Evolutionary conservation across 495 filamentous ascomycete species (phyloP), one percentile per base, ranked within the genome.

Genomic region (Hypoxylon crocopeplum): DNA sequence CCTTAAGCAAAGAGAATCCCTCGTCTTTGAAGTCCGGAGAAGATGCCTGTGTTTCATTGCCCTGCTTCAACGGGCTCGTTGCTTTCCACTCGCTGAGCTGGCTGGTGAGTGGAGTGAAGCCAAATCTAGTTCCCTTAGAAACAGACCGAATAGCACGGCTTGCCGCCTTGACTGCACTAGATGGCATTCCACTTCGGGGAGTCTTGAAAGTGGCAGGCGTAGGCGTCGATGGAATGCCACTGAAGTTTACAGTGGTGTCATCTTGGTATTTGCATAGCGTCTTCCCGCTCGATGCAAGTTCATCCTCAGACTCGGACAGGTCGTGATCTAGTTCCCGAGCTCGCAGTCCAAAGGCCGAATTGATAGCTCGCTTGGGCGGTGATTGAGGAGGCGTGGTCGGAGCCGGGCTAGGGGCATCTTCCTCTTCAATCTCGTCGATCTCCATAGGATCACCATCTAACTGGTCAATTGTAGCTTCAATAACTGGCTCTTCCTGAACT

Each of bases 31-130:
- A 33, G 72, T 78, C 41, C 66, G 64, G 32, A 67, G 75, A 46
- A 7, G 44, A 3, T 63, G 29, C 25, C 11, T 53, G 34, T 10
- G 12, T 37, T 3, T 13, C 29, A 3, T 40, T 48, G 22, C 15
- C 24, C 17, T 36, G 22, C 62, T 86, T 79, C 63, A 76, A 37
- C 2, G 73, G 73, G 49, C 74, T 77, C 1, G 47, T 40, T 16
- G 51, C 47, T 48, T 51, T 77, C 86, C 89, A 90, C 4, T 76
- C 71, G 50, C 73, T 79, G 5, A 91, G 69, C 53, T 87, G 81
- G 6, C 77, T 68, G 16, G 85, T 83, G 13, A 90, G 69, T 10
- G 86, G 82, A 2, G 86, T 87, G 40, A 89, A 86, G 12, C 82
- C 82, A 30, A 84, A 47, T 32, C 55, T 58, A 39, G 51, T 48